Base-by-base conservation (phyloP, 495 filamentous ascomycete genomes). In the Penicillium paxilli region DNA sequence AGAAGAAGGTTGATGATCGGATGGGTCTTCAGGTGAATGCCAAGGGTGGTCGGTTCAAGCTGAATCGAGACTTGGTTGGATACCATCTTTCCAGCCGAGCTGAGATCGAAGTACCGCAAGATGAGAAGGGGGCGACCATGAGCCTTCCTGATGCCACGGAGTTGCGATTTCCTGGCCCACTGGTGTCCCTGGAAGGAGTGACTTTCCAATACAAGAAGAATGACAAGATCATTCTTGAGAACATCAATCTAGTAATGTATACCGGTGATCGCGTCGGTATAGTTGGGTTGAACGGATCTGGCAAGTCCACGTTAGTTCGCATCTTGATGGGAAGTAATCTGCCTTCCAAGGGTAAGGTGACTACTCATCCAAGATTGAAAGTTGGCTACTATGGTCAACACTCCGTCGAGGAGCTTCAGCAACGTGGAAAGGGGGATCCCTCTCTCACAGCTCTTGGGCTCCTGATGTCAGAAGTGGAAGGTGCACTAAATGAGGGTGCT, bases 301-400 rank as follows among this genome's bases (percentile, higher is more conserved):
- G 88, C 17, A 92, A 91, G 64, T 86, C 87, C 0, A 92, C 88
- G 0, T 70, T 92, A 9, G 71, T 90, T 49, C 76, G 75, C 17
- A 66, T 89, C 0, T 68, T 90, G 16, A 74, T 74, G 0, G 73
- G 75, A 2, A 62, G 55, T 11, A 53, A 72, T 1, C 30, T 58
- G 2, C 77, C 77, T 6, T 73, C 73, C 3, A 71, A 67, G 49
- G 87, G 87, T 0, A 80, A 79, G 8, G 63, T 87, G 3, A 74
- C 82, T 1, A 75, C 71, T 1, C 89, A 94, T 63, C 75, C 90
- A 3, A 74, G 87, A 16, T 64, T 89, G 20, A 81, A 80, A 44
- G 64, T 89, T 47, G 88, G 85, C 5, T 88, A 89, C 61, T 92
- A 89, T 68, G 83, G 85, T n/a, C 90, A 92, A 63, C 84, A 89